Evolutionary conservation across 2,329 filamentous ascomycete species (phyloP), one percentile per base, ranked within the genome.

Genomic region (Fusarium sp.): DNA sequence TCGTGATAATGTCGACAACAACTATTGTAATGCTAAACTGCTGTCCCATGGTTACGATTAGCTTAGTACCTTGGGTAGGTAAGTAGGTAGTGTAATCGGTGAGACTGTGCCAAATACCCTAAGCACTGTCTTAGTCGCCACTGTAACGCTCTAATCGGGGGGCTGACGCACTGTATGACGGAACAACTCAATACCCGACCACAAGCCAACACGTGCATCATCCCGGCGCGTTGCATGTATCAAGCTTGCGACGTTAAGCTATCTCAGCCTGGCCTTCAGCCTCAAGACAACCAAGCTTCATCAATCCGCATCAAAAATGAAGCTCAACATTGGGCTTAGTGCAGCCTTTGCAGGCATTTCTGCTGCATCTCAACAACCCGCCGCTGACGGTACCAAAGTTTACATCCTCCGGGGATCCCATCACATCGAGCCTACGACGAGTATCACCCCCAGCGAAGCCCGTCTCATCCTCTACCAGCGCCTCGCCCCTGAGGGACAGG

Each of bases 401-500:
- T 91, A 87, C 79, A 83, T 91, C 64, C 82, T 90, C 55, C 82
- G 81, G 60, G 67, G 75, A 62, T 75, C 75, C 69, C 77, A 79
- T 47, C 72, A 75, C 51, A 75, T 78, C 45, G 67, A 68, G 67
- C 73, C 81, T 36, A 76, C 82, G 51, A 81, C 85, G 57, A 83
- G 83, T 50, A 79, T 90, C 74, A 84, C 87, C 54, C 85, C 85
- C 74, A 85, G 87, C 79, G 82, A 90, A 78, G 88, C 87, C 65
- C 85, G 88, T 77, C 84, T 91, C 67, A 85, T 92, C 76, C 79
- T 91, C 53, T 85, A 90, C 18, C 89, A 90, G 78, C 87, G 90
- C 57, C 81, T 90, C 65, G 84, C 84, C 24, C 82, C 83, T 61
- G 79, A 83, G 38, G 82, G 84, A 76, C 85, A 84, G 77, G 86